phyloP scores from a whole-genome alignment of 306 rosid genomes.

The Dryas alaskensis region DNA sequence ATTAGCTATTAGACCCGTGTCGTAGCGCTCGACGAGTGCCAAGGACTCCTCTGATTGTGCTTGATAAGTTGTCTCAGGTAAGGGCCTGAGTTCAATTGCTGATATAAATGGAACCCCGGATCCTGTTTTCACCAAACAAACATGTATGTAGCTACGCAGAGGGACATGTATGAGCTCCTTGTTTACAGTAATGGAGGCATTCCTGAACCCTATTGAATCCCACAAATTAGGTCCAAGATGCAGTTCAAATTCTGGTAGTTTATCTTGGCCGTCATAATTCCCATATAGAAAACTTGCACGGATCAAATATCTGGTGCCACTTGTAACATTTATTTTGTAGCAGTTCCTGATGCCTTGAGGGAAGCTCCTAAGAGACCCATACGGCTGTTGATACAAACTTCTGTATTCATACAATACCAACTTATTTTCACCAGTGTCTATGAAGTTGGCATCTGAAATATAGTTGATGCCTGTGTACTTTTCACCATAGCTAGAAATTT shows the following conservation, averaged over 20 bases:
- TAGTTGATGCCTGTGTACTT: not conserved
- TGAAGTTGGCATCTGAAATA: not conserved
- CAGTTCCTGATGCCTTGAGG: conserved; percentile 40
- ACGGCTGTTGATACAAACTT: not conserved
- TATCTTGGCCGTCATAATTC: conserved; percentile 28
- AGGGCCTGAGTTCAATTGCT: not conserved
- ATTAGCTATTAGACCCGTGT: conserved; percentile 16
- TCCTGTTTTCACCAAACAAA: conserved; percentile 42
- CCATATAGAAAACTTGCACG: conserved; percentile 33
- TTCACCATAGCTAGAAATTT: not conserved
- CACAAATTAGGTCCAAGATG: conserved; percentile 31
- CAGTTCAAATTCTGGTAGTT: conserved; percentile 9
- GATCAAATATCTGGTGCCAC: conserved; percentile 25
- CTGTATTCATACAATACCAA: not conserved
- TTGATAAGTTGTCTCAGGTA: too few species aligned
- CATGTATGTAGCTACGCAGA: conserved; percentile 16
- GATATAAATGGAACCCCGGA: conserved; percentile 32
- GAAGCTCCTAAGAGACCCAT: conserved; percentile 34
- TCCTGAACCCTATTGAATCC: not conserved
- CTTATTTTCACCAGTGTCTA: not conserved
- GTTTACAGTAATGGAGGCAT: not conserved
- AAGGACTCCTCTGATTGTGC: not conserved
- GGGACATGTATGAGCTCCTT: conserved; percentile 37
- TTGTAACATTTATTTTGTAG: conserved; percentile 27
- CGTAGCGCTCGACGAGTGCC: not conserved